Conservation (phyloP, 208 protist genomes). For the Trypanosoma conorhini region DNA sequence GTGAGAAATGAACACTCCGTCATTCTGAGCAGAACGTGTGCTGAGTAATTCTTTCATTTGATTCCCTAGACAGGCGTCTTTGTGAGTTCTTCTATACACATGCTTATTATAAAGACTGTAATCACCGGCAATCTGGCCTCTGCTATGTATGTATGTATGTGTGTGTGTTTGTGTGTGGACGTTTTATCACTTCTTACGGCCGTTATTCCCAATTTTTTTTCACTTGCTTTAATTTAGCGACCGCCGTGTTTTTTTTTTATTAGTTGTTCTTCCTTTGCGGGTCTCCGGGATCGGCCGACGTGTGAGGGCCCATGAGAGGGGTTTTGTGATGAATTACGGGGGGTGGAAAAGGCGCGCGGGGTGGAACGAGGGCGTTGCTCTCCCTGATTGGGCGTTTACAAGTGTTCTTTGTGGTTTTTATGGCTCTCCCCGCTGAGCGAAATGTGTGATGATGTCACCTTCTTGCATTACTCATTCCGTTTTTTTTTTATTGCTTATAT, state of each 20-base stretch:
- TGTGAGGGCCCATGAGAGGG: background rate
- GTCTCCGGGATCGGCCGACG: background rate
- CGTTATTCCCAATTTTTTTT: too few relatives aligned
- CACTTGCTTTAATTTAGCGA: background rate
- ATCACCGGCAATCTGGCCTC: too few relatives aligned
- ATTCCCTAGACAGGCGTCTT: background rate
- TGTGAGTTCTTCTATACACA: background rate
- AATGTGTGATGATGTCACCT: too few relatives aligned
- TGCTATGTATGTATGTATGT: too few relatives aligned
- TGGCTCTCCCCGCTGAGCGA: too few relatives aligned
- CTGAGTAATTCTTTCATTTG: background rate
- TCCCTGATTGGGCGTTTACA: too few relatives aligned
- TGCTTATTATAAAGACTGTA: too few relatives aligned
- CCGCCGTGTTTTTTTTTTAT: conserved; percentile 4
- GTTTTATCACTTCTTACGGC: too few relatives aligned
- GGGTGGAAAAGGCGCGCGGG: too few relatives aligned
- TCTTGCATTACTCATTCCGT: background rate
- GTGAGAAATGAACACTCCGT: background rate
- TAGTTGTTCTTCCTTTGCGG: background rate
- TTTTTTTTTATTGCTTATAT: conserved; percentile 8
- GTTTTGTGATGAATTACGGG: too few relatives aligned
- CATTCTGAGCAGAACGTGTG: background rate
- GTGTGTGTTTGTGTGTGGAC: background rate
- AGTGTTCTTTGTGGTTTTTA: background rate
- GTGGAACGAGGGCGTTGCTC: too few relatives aligned